Evolutionary conservation across 2,329 filamentous ascomycete species (phyloP), one percentile per base, ranked within the genome.

Genomic region (Fusarium euwallaceae): DNA sequence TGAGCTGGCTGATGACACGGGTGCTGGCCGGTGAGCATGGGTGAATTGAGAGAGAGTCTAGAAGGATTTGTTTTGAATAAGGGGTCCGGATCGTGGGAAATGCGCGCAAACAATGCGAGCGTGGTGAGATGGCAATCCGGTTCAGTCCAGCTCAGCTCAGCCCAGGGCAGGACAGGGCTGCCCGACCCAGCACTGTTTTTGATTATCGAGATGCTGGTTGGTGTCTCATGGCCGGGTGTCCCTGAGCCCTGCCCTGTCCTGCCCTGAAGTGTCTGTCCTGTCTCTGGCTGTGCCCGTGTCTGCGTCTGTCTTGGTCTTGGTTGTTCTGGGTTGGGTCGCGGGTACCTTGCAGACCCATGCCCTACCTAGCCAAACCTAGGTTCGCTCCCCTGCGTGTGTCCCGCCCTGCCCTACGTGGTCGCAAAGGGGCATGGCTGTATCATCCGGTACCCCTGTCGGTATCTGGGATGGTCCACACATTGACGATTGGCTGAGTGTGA

Each of bases 261-360:
- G 48, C 27, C 48, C 27, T 55, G 48, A 53, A 20, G 48, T 55
- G 48, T 27, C 43, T 27, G 43, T 29, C 48, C 48, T 55, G 48
- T 55, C 48, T 55, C 43, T 41, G 45, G 37, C 56, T 37, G 22
- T 27, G 34, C 56, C 22, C 36, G 67, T 55, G 32, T 63, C 60
- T 51, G 58, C 55, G 58, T 34, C 37, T 56, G 62, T 37, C 29
- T 58, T 58, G 53, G 32, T 6, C 53, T 56, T 36, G 29, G 32
- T 51, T 37, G 48, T 68, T 65, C 59, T 66, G 55, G 58, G 60
- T 73, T 72, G 59, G 70, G 68, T 63, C 69, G 76, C 76, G 76
- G 76, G 76, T 78, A 78, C 76, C 76, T 78, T 78, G 76, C 76
- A 78, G 76, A 65, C 63, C 59, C 61, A 62, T 75, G 69, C 63